A percentile compares a stretch with the other conserved stretches of the same genome.
These are phyloP conservation scores for Talaromyces sp. DNA, from an alignment of 2,329 filamentous ascomycete species.

Conservation along the genomic window DNA sequence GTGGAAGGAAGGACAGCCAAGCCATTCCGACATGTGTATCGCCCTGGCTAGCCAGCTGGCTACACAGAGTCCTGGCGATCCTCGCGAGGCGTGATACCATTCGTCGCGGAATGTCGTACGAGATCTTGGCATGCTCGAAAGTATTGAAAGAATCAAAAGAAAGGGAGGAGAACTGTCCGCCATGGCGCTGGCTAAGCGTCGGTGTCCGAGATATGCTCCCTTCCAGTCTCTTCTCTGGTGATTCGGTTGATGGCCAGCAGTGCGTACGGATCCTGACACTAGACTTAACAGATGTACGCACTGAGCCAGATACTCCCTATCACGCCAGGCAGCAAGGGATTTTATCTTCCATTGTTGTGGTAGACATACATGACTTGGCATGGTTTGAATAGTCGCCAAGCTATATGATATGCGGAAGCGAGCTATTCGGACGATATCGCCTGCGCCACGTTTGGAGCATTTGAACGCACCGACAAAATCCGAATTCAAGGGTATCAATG, in stretches of 20 bases:
- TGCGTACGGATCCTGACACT: not conserved
- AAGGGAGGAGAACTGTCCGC: not conserved
- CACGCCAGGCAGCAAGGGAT: not conserved
- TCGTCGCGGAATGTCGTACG: constrained; percentile 11
- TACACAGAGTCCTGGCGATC: not conserved
- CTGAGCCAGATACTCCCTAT: not conserved
- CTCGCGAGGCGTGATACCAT: not conserved
- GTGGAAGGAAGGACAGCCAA: constrained; percentile 10
- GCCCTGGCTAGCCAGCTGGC: not conserved
- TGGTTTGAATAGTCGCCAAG: not conserved
- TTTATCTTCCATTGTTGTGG: not conserved
- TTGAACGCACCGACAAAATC: not conserved
- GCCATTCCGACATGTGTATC: constrained; percentile 12
- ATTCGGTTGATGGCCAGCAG: not conserved
- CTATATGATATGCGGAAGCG: not conserved
- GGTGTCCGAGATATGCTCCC: not conserved
- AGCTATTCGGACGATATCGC: not conserved
- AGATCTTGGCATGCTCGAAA: constrained; percentile 6
- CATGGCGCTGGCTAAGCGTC: not conserved
- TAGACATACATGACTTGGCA: not conserved
- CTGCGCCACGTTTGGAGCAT: not conserved
- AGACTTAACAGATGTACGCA: not conserved
- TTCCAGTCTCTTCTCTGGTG: not conserved
- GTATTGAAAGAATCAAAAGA: not conserved
- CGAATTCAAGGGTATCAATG: not conserved